Evolutionary conservation across 768 basidiomycete species (phyloP), one percentile per base, ranked within the genome.

Genomic region (Butyriboletus loyo): DNA sequence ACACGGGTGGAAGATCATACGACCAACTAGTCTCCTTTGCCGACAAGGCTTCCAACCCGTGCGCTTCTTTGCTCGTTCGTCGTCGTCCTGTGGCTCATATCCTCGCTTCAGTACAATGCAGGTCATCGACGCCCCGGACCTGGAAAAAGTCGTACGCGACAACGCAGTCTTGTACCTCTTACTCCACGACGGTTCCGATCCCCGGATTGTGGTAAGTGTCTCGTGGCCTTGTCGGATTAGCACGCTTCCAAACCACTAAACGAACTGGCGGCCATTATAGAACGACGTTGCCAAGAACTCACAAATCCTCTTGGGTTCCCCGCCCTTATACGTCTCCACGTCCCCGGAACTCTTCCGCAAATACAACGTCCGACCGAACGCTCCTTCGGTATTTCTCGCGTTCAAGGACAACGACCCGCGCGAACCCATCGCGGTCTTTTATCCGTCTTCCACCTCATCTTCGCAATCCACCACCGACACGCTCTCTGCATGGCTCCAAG

Each of bases 31-130:
- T 80, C 56, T 72, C 75, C 0, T 99, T 93, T 66, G 83, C 86
- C 0, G 80, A 85, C 59, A 90, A 86, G 66, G 89, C 91, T 0
- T 76, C 81, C 28, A 76, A 82, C 6, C 79, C 84, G 89, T 93
- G 60, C 62, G 89, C 10, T 8, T 2, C 7, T 3, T 75, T 7
- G 24, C 22, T 52, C 24, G 22, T 11, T 43, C 19, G 5, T 44
- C n/a, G n/a, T 34, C 31, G 28, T 49, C n/a, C 45, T 13, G 7
- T n/a, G 21, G 13, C 32, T 54, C 38, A 50, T 22, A 2, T 37
- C 10, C 7, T 24, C 2, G 8, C 7, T n/a, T 5, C 17, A 63
- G 62, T 39, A 65, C 57, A 13, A 64, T 65, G 62, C 57, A 59
- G 21, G 30, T 39, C 25, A 54, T 65, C n/a, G 60, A 59, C 4